These are phyloP conservation scores for Abelmoschus esculentus DNA, from an alignment of 345 rosid genomes.

Conservation along the genomic window DNA sequence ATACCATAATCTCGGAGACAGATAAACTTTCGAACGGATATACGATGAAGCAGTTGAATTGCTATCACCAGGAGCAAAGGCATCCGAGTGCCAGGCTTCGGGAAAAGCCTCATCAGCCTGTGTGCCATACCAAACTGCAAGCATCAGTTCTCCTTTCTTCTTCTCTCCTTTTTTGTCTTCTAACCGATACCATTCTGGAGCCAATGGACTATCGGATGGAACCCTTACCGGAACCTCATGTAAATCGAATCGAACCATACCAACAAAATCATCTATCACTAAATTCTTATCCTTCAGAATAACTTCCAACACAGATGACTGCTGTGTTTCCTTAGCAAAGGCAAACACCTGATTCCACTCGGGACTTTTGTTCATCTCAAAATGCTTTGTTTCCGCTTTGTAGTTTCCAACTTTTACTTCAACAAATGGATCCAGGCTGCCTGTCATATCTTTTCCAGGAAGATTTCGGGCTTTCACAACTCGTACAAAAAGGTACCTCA, in stretches of 20 bases:
- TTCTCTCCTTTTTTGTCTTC: slow-evolving; percentile 62
- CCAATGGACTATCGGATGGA: slow-evolving; percentile 84
- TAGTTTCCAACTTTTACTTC: slow-evolving; percentile 88
- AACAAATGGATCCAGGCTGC: slow-evolving; percentile 79
- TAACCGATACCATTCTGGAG: slow-evolving; percentile 86
- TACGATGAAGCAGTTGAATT: slow-evolving; percentile 36
- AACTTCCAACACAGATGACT: slow-evolving; percentile 62
- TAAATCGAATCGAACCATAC: slow-evolving; percentile 54
- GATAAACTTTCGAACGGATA: slow-evolving; percentile 81
- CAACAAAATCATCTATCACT: slow-evolving; percentile 70
- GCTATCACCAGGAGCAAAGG: slow-evolving; percentile 42
- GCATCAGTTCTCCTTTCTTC: slow-evolving; percentile 71
- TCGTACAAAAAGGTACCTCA: slow-evolving; percentile 74
- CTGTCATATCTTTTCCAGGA: slow-evolving; percentile 60
- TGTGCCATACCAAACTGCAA: slow-evolving; percentile 93
- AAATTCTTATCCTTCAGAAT: slow-evolving; percentile 69
- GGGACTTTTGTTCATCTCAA: slow-evolving; percentile 66
- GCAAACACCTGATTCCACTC: slow-evolving; percentile 93
- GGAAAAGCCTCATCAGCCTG: slow-evolving; percentile 95
- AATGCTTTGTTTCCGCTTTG: slow-evolving; percentile 60
- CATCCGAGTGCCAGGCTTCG: slow-evolving; percentile 86
- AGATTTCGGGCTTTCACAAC: slow-evolving; percentile 85
- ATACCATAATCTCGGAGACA: slow-evolving; percentile 90
- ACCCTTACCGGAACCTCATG: slow-evolving; percentile 66
- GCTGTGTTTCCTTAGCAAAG: slow-evolving; percentile 58